A percentile compares a stretch with the other conserved stretches of the same genome.
phyloP scores from a whole-genome alignment of 371 early-diverging fungal genomes.

The Apophysomyces variabilis region DNA sequence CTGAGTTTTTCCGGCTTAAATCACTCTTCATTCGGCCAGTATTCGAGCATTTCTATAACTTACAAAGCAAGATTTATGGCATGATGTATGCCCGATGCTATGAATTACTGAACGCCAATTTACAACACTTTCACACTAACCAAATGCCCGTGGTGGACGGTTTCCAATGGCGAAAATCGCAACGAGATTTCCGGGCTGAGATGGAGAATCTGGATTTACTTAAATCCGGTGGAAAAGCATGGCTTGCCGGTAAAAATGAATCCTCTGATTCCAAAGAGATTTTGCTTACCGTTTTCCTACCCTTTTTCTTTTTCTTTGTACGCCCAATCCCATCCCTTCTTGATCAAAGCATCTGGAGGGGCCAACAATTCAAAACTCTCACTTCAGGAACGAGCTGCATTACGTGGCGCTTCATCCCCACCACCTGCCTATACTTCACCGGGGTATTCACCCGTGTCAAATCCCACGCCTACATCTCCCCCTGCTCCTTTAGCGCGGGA shows the following conservation, averaged over 20 bases:
- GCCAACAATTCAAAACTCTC: slow-evolving; percentile 38
- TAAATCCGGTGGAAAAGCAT: slow-evolving; percentile 51
- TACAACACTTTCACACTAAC: slow-evolving; percentile 40
- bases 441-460: too few species aligned
- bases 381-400: slow-evolving; percentile 44
- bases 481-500: slow-evolving; percentile 14
- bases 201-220: slow-evolving; percentile 43
- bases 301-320: too few species aligned
- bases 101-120: slow-evolving; percentile 48
- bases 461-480: slow-evolving; percentile 23
- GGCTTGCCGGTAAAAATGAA: slow-evolving; percentile 30
- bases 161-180: slow-evolving; percentile 33
- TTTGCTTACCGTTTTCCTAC: too few species aligned
- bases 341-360: slow-evolving; percentile 35
- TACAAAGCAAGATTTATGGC: slow-evolving; percentile 71
- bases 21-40: slow-evolving; percentile 75
- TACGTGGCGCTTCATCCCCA: slow-evolving; percentile 24
- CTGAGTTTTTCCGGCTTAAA: slow-evolving; percentile 63
- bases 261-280: neutral
- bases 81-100: slow-evolving; percentile 59
- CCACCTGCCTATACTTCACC: slow-evolving; percentile 24
- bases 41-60: slow-evolving; percentile 69
- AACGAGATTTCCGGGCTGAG: slow-evolving; percentile 35
- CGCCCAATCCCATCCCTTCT: too few species aligned
- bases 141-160: slow-evolving; percentile 42